Conservation (phyloP, 2,329 filamentous ascomycete genomes). For the Fusarium begoniae region DNA sequence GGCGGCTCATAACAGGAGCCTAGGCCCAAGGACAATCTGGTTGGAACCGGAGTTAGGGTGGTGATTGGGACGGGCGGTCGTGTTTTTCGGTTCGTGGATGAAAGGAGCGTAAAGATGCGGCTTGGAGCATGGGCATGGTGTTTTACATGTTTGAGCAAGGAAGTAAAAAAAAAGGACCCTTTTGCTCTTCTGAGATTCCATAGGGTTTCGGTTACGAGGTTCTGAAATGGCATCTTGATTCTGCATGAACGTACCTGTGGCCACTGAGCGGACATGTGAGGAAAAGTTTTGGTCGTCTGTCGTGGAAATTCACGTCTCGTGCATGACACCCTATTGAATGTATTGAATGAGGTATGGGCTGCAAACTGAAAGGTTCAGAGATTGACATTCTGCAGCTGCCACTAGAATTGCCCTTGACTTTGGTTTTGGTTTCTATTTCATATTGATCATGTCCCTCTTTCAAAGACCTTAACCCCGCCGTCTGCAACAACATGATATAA, state of each 20-base stretch:
- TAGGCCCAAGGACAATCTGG: constrained; percentile 18
- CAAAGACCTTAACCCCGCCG: constrained; percentile 84
- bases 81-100: constrained; percentile 34
- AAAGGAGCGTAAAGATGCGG: constrained; percentile 35
- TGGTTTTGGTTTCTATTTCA: not conserved
- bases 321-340: not conserved
- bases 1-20: constrained; percentile 21
- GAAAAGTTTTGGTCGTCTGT: not conserved
- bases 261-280: not conserved
- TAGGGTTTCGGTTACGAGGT: constrained; percentile 46
- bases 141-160: constrained; percentile 50
- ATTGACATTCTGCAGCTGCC: not conserved
- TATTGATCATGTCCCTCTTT: constrained; percentile 65
- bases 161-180: constrained; percentile 38
- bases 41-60: constrained; percentile 24
- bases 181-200: constrained; percentile 46
- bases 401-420: not conserved
- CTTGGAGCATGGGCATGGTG: constrained; percentile 50
- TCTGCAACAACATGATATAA: constrained; percentile 84
- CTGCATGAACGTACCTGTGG: constrained; percentile 38
- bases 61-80: constrained; percentile 28
- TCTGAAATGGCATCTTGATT: constrained; percentile 51
- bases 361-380: not conserved
- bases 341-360: not conserved
- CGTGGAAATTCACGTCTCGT: constrained; percentile 4